These are phyloP conservation scores for Leccinum angustisporum DNA, from an alignment of 1,284 basidiomycete species.

Conservation along the genomic window DNA sequence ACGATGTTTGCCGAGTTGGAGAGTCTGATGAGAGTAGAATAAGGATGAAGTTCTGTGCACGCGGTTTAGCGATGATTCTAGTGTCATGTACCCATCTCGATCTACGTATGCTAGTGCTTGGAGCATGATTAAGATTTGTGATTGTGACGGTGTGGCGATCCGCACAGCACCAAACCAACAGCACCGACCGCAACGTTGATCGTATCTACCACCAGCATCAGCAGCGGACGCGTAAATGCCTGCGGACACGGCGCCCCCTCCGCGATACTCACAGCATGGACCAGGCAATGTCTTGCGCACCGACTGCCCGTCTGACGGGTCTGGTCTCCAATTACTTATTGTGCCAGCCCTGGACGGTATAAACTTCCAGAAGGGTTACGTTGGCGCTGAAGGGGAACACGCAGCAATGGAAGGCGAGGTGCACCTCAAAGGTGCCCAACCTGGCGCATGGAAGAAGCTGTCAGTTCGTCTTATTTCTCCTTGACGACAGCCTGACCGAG, in stretches of 20 bases:
- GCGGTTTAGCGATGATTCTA: conserved; percentile 3
- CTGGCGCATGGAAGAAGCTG: conserved; percentile 65
- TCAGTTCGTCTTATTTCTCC: conserved; percentile 32
- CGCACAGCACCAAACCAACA: not conserved
- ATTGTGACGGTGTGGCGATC: conserved; percentile 12
- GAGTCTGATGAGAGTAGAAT: conserved; percentile 68
- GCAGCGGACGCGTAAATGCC: conserved; percentile 23
- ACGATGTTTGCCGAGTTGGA: conserved; percentile 74
- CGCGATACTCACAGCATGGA: conserved; percentile 37
- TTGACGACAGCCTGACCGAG: conserved; percentile 11
- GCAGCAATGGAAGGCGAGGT: conserved; percentile 82
- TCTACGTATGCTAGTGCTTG: conserved; percentile 13
- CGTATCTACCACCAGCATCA: conserved; percentile 27
- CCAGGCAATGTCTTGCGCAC: conserved; percentile 17
- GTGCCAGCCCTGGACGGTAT: conserved; percentile 62
- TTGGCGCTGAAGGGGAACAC: conserved; percentile 74
- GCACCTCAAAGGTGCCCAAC: conserved; percentile 68
- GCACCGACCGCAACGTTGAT: conserved; percentile 23
- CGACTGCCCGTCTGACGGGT: conserved; percentile 13
- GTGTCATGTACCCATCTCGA: conserved; percentile 8
- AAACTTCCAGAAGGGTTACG: conserved; percentile 77
- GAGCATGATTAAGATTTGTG: not conserved
- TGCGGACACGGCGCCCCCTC: conserved; percentile 40
- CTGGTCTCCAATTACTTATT: conserved; percentile 59
- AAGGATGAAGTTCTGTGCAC: conserved; percentile 9